phyloP scores from a whole-genome alignment of 1,284 basidiomycete species.

The Tremellales sp. region DNA sequence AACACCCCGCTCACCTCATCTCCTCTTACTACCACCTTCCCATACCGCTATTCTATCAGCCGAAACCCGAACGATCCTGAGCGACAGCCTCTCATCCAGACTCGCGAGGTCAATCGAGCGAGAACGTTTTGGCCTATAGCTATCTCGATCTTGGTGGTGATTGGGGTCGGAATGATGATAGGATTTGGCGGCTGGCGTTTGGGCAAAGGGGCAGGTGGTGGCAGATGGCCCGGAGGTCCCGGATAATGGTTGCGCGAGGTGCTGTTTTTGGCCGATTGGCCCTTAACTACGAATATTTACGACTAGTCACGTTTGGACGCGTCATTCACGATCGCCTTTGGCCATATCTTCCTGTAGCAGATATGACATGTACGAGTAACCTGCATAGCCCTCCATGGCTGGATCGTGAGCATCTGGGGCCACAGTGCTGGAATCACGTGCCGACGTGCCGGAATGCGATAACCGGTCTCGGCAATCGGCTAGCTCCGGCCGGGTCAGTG shows the following conservation, averaged over 20 bases:
- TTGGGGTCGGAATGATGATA: conserved; percentile 13
- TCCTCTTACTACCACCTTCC: not conserved
- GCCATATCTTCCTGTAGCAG: too few species aligned
- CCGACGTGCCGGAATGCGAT: too few species aligned
- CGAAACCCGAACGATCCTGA: conserved; percentile 16
- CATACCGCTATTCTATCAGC: not conserved
- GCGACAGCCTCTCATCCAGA: conserved; percentile 22
- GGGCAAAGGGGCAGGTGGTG: conserved; percentile 26
- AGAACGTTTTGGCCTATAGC: conserved; percentile 12
- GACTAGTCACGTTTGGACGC: too few species aligned
- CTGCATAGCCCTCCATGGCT: too few species aligned
- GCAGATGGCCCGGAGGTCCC: conserved; percentile 31
- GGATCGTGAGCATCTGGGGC: too few species aligned
- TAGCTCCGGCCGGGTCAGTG: too few species aligned
- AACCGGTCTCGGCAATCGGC: too few species aligned
- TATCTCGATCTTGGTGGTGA: conserved; percentile 4
- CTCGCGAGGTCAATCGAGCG: conserved; percentile 1
- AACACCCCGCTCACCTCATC: conserved; percentile 5
- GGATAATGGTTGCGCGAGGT: conserved; percentile 5
- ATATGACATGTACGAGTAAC: too few species aligned
- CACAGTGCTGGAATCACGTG: too few species aligned
- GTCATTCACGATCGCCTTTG: too few species aligned
- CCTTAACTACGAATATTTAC: too few species aligned
- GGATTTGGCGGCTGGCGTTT: conserved; percentile 28
- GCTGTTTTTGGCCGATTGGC: too few species aligned